These are phyloP conservation scores for Ustilago shanxiensis DNA, from an alignment of 1,284 basidiomycete genomes.

Conservation along the genomic window DNA sequence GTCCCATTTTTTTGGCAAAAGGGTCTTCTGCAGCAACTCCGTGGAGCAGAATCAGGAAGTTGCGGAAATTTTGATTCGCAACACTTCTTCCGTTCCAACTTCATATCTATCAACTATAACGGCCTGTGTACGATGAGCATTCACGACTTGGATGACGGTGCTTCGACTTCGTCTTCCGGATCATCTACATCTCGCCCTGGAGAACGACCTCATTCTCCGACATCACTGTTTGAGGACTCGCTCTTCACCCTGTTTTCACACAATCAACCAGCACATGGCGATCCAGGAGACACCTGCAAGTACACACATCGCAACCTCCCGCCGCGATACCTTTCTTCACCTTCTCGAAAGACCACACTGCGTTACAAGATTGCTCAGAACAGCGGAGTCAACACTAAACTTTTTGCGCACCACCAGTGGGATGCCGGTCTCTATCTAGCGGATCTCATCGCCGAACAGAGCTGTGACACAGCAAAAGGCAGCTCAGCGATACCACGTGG, in stretches of 20 bases:
- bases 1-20: neutral
- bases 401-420: conserved; percentile 68
- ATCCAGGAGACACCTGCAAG: conserved; percentile 53
- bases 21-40: conserved; percentile 4
- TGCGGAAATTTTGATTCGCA: conserved; percentile 8
- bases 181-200: neutral
- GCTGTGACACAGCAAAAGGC: neutral
- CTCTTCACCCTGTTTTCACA: conserved; percentile 62
- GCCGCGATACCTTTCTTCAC: conserved; percentile 12
- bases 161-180: conserved; percentile 15
- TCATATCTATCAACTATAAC: neutral
- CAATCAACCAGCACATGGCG: conserved; percentile 61
- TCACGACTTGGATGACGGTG: conserved; percentile 7
- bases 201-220: conserved; percentile 33
- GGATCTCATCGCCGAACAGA: conserved; percentile 46
- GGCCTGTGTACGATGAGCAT: neutral
- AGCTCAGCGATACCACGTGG: neutral
- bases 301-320: conserved; percentile 53
- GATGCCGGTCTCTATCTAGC: conserved; percentile 64
- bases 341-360: conserved; percentile 13
- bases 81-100: neutral
- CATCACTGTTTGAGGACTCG: conserved; percentile 60
- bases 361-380: conserved; percentile 54
- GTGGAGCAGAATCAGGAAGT: neutral
- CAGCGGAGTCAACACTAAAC: conserved; percentile 55